Conservation (phyloP, 2,329 filamentous ascomycete species). For the Fusarium sp. region DNA sequence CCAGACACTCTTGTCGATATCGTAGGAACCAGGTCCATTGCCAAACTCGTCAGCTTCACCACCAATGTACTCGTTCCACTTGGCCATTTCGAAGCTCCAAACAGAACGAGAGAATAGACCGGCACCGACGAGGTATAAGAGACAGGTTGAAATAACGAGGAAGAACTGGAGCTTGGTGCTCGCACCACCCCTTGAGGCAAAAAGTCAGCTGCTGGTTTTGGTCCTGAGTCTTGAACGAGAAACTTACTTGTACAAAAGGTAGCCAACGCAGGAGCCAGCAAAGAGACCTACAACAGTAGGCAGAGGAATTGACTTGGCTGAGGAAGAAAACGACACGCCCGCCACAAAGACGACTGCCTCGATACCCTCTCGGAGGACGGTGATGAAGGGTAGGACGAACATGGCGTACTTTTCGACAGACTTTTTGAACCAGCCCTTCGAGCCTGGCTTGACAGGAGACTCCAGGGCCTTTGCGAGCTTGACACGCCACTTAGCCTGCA, state of each 20-base stretch:
- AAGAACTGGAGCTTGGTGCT: slow-evolving; percentile 75
- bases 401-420: slow-evolving; percentile 86
- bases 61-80: slow-evolving; percentile 77
- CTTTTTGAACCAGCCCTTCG: slow-evolving; percentile 67
- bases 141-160: slow-evolving; percentile 84
- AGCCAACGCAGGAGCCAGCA: slow-evolving; percentile 78
- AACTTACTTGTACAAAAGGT: slow-evolving; percentile 82
- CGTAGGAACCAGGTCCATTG: slow-evolving; percentile 80
- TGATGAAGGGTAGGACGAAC: slow-evolving; percentile 89
- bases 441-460: slow-evolving; percentile 60
- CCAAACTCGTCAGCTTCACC: slow-evolving; percentile 68
- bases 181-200: slow-evolving; percentile 57
- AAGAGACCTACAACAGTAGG: slow-evolving; percentile 80
- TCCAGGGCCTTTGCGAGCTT: slow-evolving; percentile 83
- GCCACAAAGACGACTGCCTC: slow-evolving; percentile 91
- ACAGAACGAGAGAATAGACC: slow-evolving; percentile 84
- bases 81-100: slow-evolving; percentile 80
- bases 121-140: slow-evolving; percentile 87
- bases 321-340: slow-evolving; percentile 83
- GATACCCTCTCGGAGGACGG: slow-evolving; percentile 87
- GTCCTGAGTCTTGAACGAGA: not conserved
- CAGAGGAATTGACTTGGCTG: slow-evolving; percentile 83
- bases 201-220: slow-evolving; percentile 6
- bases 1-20: slow-evolving; percentile 85
- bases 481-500: slow-evolving; percentile 89